phyloP scores from a whole-genome alignment of 257 asterid species.

The Salvia miltiorrhiza region DNA sequence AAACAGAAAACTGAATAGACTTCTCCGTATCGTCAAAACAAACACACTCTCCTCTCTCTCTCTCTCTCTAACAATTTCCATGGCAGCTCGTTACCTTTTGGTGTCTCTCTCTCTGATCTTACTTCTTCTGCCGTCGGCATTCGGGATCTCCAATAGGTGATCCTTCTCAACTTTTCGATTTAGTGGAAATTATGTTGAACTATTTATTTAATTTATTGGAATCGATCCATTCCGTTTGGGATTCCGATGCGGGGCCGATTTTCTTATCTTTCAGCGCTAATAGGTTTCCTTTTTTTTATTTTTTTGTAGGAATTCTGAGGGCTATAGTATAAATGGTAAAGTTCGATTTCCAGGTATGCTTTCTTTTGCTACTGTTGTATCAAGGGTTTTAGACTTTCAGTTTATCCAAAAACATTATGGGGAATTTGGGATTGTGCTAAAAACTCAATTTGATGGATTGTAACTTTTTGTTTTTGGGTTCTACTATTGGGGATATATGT shows the following conservation, averaged over 20 bases:
- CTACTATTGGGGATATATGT: background rate
- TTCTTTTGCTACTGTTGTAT: slow-evolving; percentile 4
- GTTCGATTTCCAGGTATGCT: slow-evolving; percentile 53
- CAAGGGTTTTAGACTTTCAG: slow-evolving; percentile 1
- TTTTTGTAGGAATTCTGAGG: slow-evolving; percentile 46
- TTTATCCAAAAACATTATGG: background rate
- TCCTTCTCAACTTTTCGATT: background rate
- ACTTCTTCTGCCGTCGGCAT: slow-evolving; percentile 29
- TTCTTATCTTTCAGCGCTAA: slow-evolving; percentile 3
- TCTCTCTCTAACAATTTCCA: slow-evolving; percentile 10
- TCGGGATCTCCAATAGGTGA: slow-evolving; percentile 53
- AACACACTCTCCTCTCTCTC: slow-evolving; percentile 6
- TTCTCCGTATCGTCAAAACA: slow-evolving; percentile 7
- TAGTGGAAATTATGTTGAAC: background rate
- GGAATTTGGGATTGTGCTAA: background rate
- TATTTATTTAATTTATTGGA: background rate
- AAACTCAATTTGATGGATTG: background rate
- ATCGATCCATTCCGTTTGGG: slow-evolving; percentile 6
- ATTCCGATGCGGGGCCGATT: background rate
- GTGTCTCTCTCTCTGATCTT: slow-evolving; percentile 29
- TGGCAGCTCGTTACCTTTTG: slow-evolving; percentile 30
- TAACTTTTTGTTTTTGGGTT: background rate
- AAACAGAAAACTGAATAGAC: background rate
- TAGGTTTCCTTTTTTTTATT: slow-evolving; percentile 7
- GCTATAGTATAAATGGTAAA: slow-evolving; percentile 45